These are phyloP conservation scores for Poronia punctata DNA, from an alignment of 495 filamentous ascomycete genomes.

Conservation along the genomic window DNA sequence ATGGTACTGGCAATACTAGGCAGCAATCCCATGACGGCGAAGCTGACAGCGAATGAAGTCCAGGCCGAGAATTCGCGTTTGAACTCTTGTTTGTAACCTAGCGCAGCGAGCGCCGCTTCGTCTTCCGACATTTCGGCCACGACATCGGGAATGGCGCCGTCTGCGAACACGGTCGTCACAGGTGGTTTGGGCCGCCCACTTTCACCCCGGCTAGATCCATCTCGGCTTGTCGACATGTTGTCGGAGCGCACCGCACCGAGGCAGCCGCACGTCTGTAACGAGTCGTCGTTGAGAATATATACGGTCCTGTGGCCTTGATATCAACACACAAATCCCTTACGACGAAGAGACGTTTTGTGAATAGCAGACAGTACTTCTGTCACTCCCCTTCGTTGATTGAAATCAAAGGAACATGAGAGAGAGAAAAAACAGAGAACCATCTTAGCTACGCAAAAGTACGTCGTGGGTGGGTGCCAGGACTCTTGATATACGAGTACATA, in stretches of 20 bases:
- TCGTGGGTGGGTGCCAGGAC: no score
- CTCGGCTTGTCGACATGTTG: constrained; percentile 1
- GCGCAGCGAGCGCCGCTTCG: constrained; percentile 60
- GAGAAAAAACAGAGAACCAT: no score
- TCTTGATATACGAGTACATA: no score
- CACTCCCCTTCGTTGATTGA: no score
- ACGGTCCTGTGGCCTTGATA: not conserved
- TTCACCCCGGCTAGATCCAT: not conserved
- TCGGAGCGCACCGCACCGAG: no score
- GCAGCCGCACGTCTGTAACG: no score
- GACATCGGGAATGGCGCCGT: constrained; percentile 52
- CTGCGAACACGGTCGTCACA: constrained; percentile 61
- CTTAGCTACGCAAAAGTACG: no score
- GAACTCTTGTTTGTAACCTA: constrained; percentile 77
- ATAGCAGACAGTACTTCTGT: no score
- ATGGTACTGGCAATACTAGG: constrained; percentile 71
- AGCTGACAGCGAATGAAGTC: constrained; percentile 74
- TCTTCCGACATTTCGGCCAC: constrained; percentile 42
- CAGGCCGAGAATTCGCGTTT: constrained; percentile 78
- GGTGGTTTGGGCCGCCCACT: constrained; percentile 35
- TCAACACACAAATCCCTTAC: no score
- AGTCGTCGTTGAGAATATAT: not conserved
- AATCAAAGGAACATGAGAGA: no score
- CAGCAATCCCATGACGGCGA: constrained; percentile 66
- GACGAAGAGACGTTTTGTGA: no score